Percentiles rank a stretch among this genome's conserved stretches.
Evolutionary conservation across 139 green algal genomes (phyloP).

Genomic region (Coccomyxa sp.): DNA sequence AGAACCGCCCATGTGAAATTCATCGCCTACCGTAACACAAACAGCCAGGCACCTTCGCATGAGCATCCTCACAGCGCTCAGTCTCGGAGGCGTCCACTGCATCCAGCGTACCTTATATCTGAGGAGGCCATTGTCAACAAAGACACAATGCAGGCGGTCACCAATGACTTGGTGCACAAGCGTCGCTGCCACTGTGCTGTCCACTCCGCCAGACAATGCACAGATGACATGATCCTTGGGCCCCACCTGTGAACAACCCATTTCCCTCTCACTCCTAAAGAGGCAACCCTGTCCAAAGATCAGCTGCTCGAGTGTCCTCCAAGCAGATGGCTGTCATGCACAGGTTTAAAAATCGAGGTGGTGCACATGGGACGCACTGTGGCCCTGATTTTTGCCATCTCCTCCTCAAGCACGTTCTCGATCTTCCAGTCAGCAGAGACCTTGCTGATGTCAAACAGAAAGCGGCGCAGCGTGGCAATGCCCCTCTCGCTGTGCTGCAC

Average conservation of each 20-base stretch:
- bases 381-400: constrained; percentile 67
- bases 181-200: constrained; percentile 93
- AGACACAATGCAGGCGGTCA: constrained; percentile 97
- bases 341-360: background rate
- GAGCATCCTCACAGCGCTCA: too few species aligned
- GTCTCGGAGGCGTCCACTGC: too few species aligned
- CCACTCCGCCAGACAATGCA: constrained; percentile 94
- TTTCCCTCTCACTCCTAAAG: background rate
- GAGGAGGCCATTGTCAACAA: constrained; percentile 99
- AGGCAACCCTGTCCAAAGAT: too few species aligned
- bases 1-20: too few species aligned
- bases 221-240: constrained; percentile 93
- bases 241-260: constrained; percentile 57
- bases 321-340: background rate
- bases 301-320: too few species aligned
- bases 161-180: constrained; percentile 94
- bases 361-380: constrained; percentile 24
- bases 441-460: constrained; percentile 80
- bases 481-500: constrained; percentile 87
- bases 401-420: constrained; percentile 91
- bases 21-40: too few species aligned
- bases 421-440: constrained; percentile 89
- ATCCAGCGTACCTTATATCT: constrained; percentile 51
- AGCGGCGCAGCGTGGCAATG: constrained; percentile 81
- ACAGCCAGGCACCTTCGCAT: too few species aligned